Evolutionary conservation across 2,329 filamentous ascomycete species (phyloP), one percentile per base, ranked within the genome.

Genomic region (Raffaelea ambrosiae): DNA sequence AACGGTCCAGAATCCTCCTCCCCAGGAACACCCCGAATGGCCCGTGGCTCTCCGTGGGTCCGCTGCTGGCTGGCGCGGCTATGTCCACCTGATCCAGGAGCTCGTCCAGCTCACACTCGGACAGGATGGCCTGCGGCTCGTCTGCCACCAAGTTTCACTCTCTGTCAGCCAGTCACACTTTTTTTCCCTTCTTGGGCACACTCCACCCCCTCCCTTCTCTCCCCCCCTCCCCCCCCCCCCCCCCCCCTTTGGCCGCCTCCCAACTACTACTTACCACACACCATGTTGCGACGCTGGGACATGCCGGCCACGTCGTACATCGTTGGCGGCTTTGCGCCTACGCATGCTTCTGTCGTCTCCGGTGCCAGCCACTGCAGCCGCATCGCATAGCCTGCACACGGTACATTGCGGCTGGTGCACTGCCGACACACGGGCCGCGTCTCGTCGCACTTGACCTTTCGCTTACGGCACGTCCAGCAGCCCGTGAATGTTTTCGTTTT

Each of bases 401-500:
- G 5, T 4, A 46, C 21, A 16, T 40, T 29, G 16, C 21, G 26
- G 14, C 10, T 35, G 13, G 31, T 19, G 39, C 48, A 46, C 21
- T 44, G 43, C 16, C 19, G 22, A 39, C 48, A 49, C 13, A 16
- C 10, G 10, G 48, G 48, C 10, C 35, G 13, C 8, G 39, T 31
- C 21, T 49, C 48, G 40, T 49, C 48, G 43, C 48, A 49, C 26
- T 49, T 49, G 35, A 46, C 22, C 40, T 46, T 46, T 19, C 48
- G 43, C n/a, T 23, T 26, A 9, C 48, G 48, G 31, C 48, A 49
- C 13, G 48, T 49, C 45, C 45, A 47, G 21, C 45, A 47, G 7
- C 45, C 45, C 3, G 45, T 47, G 16, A 47, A 47, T 19, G 44
- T 46, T 21, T 46, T 46, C 14, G 29, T 44, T 16, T 33, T 44